A percentile compares a stretch with the other conserved stretches of the same genome.
Conservation (phyloP, 2,329 filamentous ascomycete genomes). For the Cyphellophora attinorum region DNA sequence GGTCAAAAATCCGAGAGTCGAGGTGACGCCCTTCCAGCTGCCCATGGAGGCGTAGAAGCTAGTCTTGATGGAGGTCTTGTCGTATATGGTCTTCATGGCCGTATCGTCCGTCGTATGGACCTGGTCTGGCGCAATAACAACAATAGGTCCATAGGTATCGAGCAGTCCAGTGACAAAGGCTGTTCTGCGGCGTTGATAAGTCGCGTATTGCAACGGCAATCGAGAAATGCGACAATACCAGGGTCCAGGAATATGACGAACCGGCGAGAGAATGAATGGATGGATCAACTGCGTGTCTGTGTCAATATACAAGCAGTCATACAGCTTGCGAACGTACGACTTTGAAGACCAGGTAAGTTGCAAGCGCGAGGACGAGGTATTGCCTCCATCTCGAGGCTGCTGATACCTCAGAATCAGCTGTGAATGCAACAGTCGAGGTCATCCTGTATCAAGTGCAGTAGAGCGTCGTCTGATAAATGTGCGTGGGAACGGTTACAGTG, state of each 20-base stretch:
- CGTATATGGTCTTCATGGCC: background rate
- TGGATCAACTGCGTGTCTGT: no score
- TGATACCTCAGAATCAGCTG: no score
- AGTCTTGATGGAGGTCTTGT: background rate
- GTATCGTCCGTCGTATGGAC: background rate
- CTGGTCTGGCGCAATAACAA: slow-evolving; percentile 1
- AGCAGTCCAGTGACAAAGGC: background rate
- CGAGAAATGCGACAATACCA: background rate
- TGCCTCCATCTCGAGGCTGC: no score
- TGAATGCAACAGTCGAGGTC: no score
- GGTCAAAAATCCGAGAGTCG: background rate
- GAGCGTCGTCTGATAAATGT: no score
- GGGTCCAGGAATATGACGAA: slow-evolving; percentile 2
- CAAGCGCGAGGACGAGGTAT: no score
- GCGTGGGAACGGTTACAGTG: no score
- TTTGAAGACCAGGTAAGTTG: no score
- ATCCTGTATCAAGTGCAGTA: no score
- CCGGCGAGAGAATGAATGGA: no score
- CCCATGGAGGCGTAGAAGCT: background rate
- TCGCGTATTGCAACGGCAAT: background rate
- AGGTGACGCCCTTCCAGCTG: background rate
- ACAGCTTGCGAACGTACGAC: no score
- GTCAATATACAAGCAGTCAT: no score
- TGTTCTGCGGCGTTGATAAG: background rate
- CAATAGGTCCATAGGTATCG: background rate